Conservation (phyloP, 345 rosid species). For the Trapa bicornis region DNA sequence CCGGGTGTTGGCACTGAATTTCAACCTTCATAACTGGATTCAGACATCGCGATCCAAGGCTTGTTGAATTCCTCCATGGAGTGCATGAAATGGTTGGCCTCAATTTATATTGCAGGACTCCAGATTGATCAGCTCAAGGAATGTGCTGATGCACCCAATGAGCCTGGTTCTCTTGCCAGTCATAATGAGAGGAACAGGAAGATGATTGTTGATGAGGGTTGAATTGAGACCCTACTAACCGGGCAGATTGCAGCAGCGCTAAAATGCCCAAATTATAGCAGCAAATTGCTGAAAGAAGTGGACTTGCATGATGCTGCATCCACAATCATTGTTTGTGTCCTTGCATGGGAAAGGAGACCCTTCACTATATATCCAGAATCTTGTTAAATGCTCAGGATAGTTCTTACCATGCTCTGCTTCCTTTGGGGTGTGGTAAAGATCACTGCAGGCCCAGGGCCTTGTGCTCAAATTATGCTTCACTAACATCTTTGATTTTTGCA, state of each 20-base stretch:
- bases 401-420: no score
- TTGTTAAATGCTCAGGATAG: no score
- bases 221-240: conserved; percentile 31
- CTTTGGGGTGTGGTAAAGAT: no score
- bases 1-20: no score
- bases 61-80: conserved; percentile 12
- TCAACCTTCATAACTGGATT: no score
- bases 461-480: neutral
- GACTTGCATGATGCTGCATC: no score
- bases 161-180: conserved; percentile 35
- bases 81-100: conserved; percentile 12
- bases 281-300: no score
- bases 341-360: no score
- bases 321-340: no score
- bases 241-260: conserved; percentile 36
- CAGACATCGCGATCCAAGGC: neutral
- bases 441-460: no score
- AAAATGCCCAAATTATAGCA: no score
- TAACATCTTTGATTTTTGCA: neutral
- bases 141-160: conserved; percentile 39
- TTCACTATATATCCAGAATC: no score
- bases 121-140: conserved; percentile 35
- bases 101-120: conserved; percentile 13
- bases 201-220: conserved; percentile 53
- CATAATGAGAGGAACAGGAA: conserved; percentile 47